phyloP scores from a whole-genome alignment of 1,284 basidiomycete genomes.

The Leucocoprinus gongylophorus region DNA sequence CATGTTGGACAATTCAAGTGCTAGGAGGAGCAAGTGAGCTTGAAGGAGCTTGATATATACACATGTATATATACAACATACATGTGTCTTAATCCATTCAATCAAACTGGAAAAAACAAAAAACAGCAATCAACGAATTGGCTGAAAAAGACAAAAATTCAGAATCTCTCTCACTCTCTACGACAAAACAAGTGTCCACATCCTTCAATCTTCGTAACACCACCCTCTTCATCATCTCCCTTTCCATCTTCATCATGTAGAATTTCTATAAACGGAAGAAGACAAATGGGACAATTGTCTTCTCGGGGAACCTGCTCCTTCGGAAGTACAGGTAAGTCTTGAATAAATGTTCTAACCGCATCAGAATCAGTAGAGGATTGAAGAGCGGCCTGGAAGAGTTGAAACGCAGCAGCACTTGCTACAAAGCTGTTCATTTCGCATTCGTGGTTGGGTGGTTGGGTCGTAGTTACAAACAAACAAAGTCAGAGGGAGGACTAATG shows the following conservation, averaged over 20 bases:
- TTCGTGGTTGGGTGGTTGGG: background rate
- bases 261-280: slow-evolving; percentile 43
- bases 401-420: slow-evolving; percentile 16
- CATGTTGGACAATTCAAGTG: slow-evolving; percentile 70
- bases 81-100: slow-evolving; percentile 57
- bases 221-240: slow-evolving; percentile 17
- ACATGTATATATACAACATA: slow-evolving; percentile 26
- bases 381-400: slow-evolving; percentile 22
- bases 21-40: slow-evolving; percentile 26
- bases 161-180: slow-evolving; percentile 43
- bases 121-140: background rate
- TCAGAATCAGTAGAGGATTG: slow-evolving; percentile 20
- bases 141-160: slow-evolving; percentile 1
- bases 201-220: slow-evolving; percentile 48
- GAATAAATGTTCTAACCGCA: slow-evolving; percentile 29
- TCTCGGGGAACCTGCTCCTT: slow-evolving; percentile 38
- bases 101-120: slow-evolving; percentile 41
- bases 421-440: slow-evolving; percentile 2
- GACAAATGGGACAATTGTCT: slow-evolving; percentile 59
- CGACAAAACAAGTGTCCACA: slow-evolving; percentile 65
- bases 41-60: slow-evolving; percentile 1
- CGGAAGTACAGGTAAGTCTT: slow-evolving; percentile 38
- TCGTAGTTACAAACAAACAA: background rate
- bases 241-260: slow-evolving; percentile 25
- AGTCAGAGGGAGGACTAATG: background rate